Percentiles rank a stretch among this genome's conserved stretches.
These are phyloP conservation scores for Naegleria fowleri DNA, from an alignment of 208 protist species.

Conservation along the genomic window DNA sequence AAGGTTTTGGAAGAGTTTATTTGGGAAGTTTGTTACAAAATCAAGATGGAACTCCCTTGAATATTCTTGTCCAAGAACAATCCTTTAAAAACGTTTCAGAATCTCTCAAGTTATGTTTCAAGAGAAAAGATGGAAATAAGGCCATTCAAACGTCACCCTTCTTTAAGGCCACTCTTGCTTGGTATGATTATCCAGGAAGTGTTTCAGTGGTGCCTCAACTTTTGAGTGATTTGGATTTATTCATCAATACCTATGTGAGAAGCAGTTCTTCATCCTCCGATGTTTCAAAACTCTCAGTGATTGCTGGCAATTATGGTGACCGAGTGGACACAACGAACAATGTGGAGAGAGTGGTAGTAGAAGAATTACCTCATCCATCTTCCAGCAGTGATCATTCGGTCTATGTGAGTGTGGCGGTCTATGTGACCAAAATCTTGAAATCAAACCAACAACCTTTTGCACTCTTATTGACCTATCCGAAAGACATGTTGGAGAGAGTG, in stretches of 20 bases:
- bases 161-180: constrained; percentile 65
- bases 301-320: neutral
- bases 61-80: neutral
- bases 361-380: neutral
- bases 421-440: neutral
- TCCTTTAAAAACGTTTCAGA: neutral
- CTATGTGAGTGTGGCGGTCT: neutral
- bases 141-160: neutral
- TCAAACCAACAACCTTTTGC: neutral
- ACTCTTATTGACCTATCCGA: neutral
- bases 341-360: neutral
- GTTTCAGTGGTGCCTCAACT: constrained; percentile 32
- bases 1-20: neutral
- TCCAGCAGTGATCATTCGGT: neutral
- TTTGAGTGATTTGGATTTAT: neutral
- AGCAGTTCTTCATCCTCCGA: neutral
- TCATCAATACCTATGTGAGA: neutral
- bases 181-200: constrained; percentile 58
- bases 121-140: no score
- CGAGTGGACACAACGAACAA: neutral
- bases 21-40: neutral
- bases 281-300: neutral
- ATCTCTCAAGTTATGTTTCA: neutral
- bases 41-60: neutral
- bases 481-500: neutral